Conservation (phyloP, 768 basidiomycete genomes). For the Asterophora lycoperdoides region DNA sequence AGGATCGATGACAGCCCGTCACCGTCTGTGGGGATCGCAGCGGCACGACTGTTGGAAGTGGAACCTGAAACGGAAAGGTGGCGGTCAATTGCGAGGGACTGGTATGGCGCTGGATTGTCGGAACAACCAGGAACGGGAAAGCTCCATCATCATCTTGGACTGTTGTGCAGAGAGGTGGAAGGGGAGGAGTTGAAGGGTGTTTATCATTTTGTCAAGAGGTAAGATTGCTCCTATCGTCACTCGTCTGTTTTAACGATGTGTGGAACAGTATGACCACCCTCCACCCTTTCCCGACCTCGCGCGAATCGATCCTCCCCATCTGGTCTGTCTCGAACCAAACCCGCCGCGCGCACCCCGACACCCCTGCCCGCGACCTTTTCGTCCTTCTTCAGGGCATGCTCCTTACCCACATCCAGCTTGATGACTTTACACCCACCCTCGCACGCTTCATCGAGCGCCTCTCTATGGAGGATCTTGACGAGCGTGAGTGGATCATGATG, state of each 20-base stretch:
- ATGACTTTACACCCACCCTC: slow-evolving; percentile 80
- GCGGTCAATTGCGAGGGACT: slow-evolving; percentile 84
- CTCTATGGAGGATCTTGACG: slow-evolving; percentile 73
- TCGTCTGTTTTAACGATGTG: background rate
- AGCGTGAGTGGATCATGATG: slow-evolving; percentile 97
- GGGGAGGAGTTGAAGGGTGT: slow-evolving; percentile 79
- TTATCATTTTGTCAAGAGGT: slow-evolving; percentile 97
- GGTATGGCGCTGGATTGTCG: slow-evolving; percentile 85
- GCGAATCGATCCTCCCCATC: slow-evolving; percentile 85
- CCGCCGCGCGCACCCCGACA: slow-evolving; percentile 70
- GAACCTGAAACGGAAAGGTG: slow-evolving; percentile 92
- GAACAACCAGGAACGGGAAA: slow-evolving; percentile 94
- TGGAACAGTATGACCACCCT: slow-evolving; percentile 83
- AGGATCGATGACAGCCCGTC: slow-evolving; percentile 62
- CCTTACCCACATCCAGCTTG: slow-evolving; percentile 92
- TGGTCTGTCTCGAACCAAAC: slow-evolving; percentile 78
- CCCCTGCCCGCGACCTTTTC: slow-evolving; percentile 73
- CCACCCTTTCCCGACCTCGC: slow-evolving; percentile 82
- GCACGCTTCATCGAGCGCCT: slow-evolving; percentile 86
- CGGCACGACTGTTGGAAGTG: slow-evolving; percentile 76
- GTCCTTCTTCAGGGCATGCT: slow-evolving; percentile 95
- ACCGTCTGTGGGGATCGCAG: slow-evolving; percentile 81
- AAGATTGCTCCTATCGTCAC: slow-evolving; percentile 20
- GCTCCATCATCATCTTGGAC: slow-evolving; percentile 89
- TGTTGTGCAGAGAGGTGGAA: slow-evolving; percentile 80